Base-by-base conservation (phyloP, 2,329 filamentous ascomycete species). In the Arthrobotrys conoides region DNA sequence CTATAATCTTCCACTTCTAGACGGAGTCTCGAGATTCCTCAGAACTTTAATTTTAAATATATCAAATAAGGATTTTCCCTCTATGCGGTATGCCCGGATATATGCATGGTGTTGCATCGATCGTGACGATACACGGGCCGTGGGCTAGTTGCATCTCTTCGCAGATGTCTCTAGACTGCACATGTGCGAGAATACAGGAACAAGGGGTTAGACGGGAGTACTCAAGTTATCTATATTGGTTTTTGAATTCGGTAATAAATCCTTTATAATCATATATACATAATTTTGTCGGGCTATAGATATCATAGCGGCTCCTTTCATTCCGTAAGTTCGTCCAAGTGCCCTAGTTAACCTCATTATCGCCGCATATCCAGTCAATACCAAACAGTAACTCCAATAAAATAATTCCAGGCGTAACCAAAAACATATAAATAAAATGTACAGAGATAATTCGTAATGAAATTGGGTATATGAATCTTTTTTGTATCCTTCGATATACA, bases 401-500 rank as follows among this genome's bases (percentile, higher is more conserved):
- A 12, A 51, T 16, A 51, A 30, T 30, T 33, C 51, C 33, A 2
- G 33, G 18, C 33, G 18, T 3, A 22, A 61, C n/a, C 30, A 44
- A 61, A n/a, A 44, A 18, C 41, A 57, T 59, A 38, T n/a, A 27
- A 41, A 6, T 61, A 61, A 44, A 61, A 61, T 61, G 27, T 44
- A 61, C 57, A 44, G 36, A 27, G 27, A 61, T 10, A 51, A 24
- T 22, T 61, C 6, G 20, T 9, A 27, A 10, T 27, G 14, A 44
- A 44, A 27, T 41, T 36, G 57, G 33, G 36, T 61, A 61, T 61
- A 61, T 24, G 10, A 44, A 27, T 41, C 12, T 44, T 16, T 38
- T 38, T 27, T 5, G 6, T 61, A 3, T 41, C n/a, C 57, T 20
- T 44, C 36, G 36, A 44, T 24, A 22, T 61, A 27, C 36, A 44